phyloP scores from a whole-genome alignment of 495 filamentous ascomycete genomes.

The Thozetella sp. region DNA sequence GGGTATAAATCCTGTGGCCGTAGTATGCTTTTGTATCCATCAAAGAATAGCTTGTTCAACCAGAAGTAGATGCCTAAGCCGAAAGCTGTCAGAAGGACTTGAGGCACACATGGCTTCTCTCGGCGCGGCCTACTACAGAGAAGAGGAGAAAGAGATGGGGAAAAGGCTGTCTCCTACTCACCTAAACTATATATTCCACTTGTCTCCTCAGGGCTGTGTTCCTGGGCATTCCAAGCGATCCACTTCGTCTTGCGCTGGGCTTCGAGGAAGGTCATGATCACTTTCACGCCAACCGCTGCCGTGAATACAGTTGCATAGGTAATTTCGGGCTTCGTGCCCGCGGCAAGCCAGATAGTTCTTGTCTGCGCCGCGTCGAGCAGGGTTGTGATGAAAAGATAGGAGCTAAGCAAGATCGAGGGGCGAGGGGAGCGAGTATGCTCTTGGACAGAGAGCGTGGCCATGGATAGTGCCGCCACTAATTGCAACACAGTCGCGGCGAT shows the following conservation, averaged over 20 bases:
- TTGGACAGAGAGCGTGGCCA: constrained; percentile 24
- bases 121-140: too few relatives aligned
- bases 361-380: constrained; percentile 33
- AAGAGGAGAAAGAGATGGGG: too few relatives aligned
- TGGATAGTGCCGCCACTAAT: constrained; percentile 7
- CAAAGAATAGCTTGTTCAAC: constrained; percentile 56
- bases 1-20: background rate
- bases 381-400: constrained; percentile 39
- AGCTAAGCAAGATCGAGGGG: constrained; percentile 40
- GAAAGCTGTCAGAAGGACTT: too few relatives aligned
- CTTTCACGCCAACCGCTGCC: constrained; percentile 43
- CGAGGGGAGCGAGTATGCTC: constrained; percentile 36
- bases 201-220: constrained; percentile 53
- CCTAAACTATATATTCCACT: constrained; percentile 55
- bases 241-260: constrained; percentile 48
- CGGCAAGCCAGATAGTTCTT: background rate
- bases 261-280: constrained; percentile 51
- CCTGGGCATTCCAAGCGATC: constrained; percentile 34
- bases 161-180: too few relatives aligned
- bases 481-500: background rate
- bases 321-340: background rate
- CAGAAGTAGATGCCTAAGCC: constrained; percentile 68
- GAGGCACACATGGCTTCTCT: too few relatives aligned
- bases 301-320: constrained; percentile 1
- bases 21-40: constrained; percentile 42